Conservation (phyloP, 768 basidiomycete species). For the Mycena epipterygia region DNA sequence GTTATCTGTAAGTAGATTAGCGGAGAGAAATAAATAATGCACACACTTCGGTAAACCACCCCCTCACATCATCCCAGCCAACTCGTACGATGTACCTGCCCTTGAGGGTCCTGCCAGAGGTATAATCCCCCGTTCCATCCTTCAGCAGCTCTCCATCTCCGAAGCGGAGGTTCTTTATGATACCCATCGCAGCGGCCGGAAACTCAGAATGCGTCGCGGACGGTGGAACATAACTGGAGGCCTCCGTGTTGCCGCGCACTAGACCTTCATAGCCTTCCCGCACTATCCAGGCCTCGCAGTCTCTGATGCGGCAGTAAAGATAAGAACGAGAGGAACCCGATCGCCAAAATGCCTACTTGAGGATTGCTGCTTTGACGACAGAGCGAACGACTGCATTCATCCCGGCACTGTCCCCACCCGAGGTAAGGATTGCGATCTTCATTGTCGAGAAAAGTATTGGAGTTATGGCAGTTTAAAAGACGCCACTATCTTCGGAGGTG, state of each 20-base stretch:
- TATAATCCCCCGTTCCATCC: slow-evolving; percentile 86
- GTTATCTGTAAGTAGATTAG: not conserved
- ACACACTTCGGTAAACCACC: slow-evolving; percentile 91
- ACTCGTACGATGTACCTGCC: slow-evolving; percentile 95
- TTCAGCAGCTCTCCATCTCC: slow-evolving; percentile 83
- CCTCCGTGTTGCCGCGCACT: slow-evolving; percentile 86
- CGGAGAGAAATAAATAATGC: not conserved
- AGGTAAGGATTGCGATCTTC: slow-evolving; percentile 95
- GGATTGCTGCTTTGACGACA: slow-evolving; percentile 92
- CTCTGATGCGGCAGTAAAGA: slow-evolving; percentile 63
- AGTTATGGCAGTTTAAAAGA: not conserved
- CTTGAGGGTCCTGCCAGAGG: slow-evolving; percentile 80
- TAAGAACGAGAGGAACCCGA: not conserved
- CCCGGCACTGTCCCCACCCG: slow-evolving; percentile 97
- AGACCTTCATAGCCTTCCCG: slow-evolving; percentile 99
- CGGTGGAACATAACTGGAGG: slow-evolving; percentile 45
- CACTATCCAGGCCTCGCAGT: slow-evolving; percentile 96
- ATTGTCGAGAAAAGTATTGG: slow-evolving; percentile 52
- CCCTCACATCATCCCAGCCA: slow-evolving; percentile 98
- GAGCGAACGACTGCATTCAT: slow-evolving; percentile 97
- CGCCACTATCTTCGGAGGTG: too few species aligned
- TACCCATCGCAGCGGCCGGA: slow-evolving; percentile 40
- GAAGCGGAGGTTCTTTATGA: slow-evolving; percentile 84
- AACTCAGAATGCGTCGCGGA: slow-evolving; percentile 21
- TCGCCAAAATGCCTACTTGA: slow-evolving; percentile 69